These are phyloP conservation scores for Leucocoprinus sp. DNA, from an alignment of 768 basidiomycete genomes.

Conservation along the genomic window DNA sequence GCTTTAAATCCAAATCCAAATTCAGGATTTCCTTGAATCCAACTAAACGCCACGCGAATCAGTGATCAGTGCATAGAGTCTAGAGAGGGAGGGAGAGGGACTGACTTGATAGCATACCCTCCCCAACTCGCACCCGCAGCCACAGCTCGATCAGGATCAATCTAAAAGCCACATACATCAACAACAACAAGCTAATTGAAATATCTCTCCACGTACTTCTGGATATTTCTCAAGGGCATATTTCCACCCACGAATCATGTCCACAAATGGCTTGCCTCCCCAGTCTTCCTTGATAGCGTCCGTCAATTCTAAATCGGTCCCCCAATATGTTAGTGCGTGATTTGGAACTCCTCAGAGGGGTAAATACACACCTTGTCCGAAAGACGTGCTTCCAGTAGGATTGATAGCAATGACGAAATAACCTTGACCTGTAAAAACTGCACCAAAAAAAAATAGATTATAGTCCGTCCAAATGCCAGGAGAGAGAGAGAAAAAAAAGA, in stretches of 20 bases:
- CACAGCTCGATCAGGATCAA: slow-evolving; percentile 61
- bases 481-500: background rate
- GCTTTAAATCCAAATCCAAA: slow-evolving; percentile 87
- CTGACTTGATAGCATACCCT: slow-evolving; percentile 83
- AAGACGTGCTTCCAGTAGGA: slow-evolving; percentile 90
- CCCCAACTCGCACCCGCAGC: slow-evolving; percentile 83
- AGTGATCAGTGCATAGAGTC: background rate
- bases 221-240: slow-evolving; percentile 58
- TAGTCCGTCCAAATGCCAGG: background rate
- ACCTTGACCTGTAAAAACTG: slow-evolving; percentile 75
- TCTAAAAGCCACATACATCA: too few relatives aligned
- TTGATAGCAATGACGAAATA: slow-evolving; percentile 87
- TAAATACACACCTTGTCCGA: slow-evolving; percentile 61
- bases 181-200: too few relatives aligned
- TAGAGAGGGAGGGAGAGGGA: background rate
- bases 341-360: too few relatives aligned
- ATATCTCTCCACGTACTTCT: slow-evolving; percentile 58
- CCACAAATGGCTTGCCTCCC: slow-evolving; percentile 82
- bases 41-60: slow-evolving; percentile 37
- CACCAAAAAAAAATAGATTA: background rate
- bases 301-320: slow-evolving; percentile 51
- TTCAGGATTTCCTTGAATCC: slow-evolving; percentile 93
- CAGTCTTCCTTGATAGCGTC: slow-evolving; percentile 74
- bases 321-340: background rate
- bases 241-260: slow-evolving; percentile 70